Evolutionary conservation across 352 stramenopile genomes (phyloP), one percentile per base, ranked within the genome.

Genomic region (Phytophthora palmivora): DNA sequence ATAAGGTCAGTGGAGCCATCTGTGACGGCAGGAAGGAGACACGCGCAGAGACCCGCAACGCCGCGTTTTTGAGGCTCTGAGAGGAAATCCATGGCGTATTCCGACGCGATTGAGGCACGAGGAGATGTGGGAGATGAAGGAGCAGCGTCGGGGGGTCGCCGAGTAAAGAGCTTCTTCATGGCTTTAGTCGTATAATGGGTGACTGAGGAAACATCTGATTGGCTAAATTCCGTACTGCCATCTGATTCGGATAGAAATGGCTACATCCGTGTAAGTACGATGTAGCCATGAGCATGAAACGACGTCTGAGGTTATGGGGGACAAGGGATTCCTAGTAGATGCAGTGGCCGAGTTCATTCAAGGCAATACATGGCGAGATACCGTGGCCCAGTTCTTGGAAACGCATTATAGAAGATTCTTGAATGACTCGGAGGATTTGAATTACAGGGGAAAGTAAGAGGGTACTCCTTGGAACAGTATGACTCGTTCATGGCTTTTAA

Each of bases 261-360:
- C 47, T 43, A 22, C 44, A 50, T 22, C 24, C n/a, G n/a, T n/a
- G n/a, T n/a, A 22, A 2, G 28, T 50, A 38, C 36, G 22, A 52
- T 56, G 33, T 64, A 70, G 46, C 38, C 53, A 64, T 60, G 38
- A 48, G 18, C 30, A 9, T 14, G 62, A 71, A 71, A 44, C 28
- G 55, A 61, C 49, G 61, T 49, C 4, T 24, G 22, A 1, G n/a
- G 21, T 16, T 30, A 67, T 67, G 52, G 39, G 15, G 19, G 70
- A 82, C n/a, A 89, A 87, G 39, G 78, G 82, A 14, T 94, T 94
- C 58, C 60, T 94, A 32, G 64, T 94, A 42, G 84, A 92, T 52
- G 84, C 82, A 0, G 76, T 91, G 28, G 78, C 75, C 48, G 75
- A 94, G 63, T 94, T 90, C 51, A 55, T 94, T 33, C 73, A 91